A percentile compares a stretch with the other conserved stretches of the same genome.
Evolutionary conservation across 352 stramenopile genomes (phyloP).

Genomic region (Globisporangium echinulatum): DNA sequence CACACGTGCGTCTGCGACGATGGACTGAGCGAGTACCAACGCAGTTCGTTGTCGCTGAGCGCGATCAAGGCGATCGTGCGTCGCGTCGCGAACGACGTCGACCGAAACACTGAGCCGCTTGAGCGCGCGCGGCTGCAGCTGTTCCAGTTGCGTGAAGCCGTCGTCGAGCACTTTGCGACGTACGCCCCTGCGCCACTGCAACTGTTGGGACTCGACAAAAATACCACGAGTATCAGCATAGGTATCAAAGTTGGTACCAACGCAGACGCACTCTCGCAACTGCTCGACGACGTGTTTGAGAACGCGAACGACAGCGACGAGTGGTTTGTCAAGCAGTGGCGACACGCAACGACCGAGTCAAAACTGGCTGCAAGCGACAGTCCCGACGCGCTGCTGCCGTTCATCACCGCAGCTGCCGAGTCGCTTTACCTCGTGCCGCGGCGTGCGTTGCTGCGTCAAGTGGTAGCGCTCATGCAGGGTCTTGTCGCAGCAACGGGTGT

Average conservation of each 20-base stretch:
- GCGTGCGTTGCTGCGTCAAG: slow-evolving; percentile 13
- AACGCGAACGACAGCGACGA: slow-evolving; percentile 8
- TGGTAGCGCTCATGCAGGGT: slow-evolving; percentile 6
- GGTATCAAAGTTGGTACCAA: neutral
- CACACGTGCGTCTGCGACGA: slow-evolving; percentile 7
- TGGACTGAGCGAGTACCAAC: neutral
- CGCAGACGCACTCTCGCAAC: neutral
- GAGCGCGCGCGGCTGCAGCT: slow-evolving; percentile 11
- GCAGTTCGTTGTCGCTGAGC: neutral
- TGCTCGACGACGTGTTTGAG: slow-evolving; percentile 9
- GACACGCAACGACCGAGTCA: slow-evolving; percentile 2
- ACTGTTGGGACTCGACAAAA: too few species aligned
- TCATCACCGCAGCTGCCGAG: neutral
- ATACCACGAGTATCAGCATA: too few species aligned
- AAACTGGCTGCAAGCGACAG: neutral
- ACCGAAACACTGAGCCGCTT: slow-evolving; percentile 8
- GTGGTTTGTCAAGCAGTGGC: slow-evolving; percentile 22
- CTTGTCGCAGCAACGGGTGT: slow-evolving; percentile 12
- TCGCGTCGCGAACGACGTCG: slow-evolving; percentile 2
- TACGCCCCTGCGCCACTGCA: neutral
- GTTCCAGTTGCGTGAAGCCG: slow-evolving; percentile 7
- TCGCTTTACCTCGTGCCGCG: slow-evolving; percentile 17
- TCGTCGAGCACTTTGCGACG: slow-evolving; percentile 5
- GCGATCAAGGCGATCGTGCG: slow-evolving; percentile 10
- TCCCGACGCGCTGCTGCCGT: neutral